Base-by-base conservation (phyloP, 2,329 filamentous ascomycete genomes). In the Epichloe sibirici region DNA sequence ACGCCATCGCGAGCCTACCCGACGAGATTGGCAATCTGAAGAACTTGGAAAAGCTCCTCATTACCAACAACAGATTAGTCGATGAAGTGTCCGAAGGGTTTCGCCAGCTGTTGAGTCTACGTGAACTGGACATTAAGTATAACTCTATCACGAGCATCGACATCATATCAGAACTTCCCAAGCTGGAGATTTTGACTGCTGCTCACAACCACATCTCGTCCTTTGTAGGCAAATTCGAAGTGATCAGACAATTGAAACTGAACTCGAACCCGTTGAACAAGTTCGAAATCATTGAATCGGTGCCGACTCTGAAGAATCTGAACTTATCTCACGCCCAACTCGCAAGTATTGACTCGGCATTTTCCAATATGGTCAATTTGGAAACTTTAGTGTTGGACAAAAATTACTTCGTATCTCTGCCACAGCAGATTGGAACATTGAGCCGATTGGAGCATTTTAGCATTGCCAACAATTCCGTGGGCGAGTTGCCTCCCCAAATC, bases 231-330 rank as follows among this genome's bases (percentile, higher is more conserved):
- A 82, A 82, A n/a, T 98, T 98, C 62, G 78, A 87, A 45, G 86
- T 85, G 58, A 79, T 98, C 23, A 83, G 90, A 53, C 84, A 86
- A 40, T 74, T 98, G 52, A 88, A 91, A 62, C 75, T 98, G 57
- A 95, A 98, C 65, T 90, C 93, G 56, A 97, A 95, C 63, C 93
- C 93, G 0, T 82, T 98, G 56, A 97, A 93, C 15, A 88, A 90
- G 56, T 98, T 98, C 58, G 88, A 94, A 60, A 80, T 98, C 43
- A 81, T 79, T 47, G 76, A 79, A 37, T 78, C 86, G 2, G 82
- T 95, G 15, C 86, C 88, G 15, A 91, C 88, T 0, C 71, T 98
- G 35, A 91, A 89, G 57, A 82, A 85, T 17, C 76, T 98, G 49
- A 97, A 95, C 62, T 75, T 98, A 52, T 93, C 90, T 6, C 91